Evolutionary conservation across 495 filamentous ascomycete genomes (phyloP).

Genomic region (Hypoxylon rickii): DNA sequence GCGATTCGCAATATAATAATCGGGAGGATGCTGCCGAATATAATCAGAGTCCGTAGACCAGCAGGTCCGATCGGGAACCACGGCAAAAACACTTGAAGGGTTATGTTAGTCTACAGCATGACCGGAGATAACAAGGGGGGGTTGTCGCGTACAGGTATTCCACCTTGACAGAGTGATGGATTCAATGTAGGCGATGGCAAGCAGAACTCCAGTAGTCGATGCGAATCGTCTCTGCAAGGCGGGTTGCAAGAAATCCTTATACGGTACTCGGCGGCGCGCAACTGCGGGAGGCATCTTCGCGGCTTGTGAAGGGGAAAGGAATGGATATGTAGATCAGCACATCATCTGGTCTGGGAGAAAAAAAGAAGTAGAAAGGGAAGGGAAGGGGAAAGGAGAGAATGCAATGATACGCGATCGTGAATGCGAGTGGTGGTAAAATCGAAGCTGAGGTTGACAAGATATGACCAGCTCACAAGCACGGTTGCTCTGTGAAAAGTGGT

Average conservation of each 20-base stretch:
- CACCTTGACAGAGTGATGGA: conserved; percentile 72
- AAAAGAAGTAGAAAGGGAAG: not conserved
- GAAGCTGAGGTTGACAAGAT: not conserved
- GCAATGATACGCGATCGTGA: not conserved
- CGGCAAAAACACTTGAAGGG: conserved; percentile 70
- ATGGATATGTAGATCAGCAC: conserved; percentile 28
- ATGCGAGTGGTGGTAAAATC: too few relatives aligned
- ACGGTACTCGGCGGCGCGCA: conserved; percentile 55
- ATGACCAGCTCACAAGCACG: conserved; percentile 17
- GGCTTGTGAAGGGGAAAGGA: conserved; percentile 6
- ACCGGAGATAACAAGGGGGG: conserved; percentile 5
- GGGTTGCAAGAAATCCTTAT: conserved; percentile 90
- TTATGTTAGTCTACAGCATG: conserved; percentile 5
- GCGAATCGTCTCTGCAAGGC: conserved; percentile 86
- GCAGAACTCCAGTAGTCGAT: conserved; percentile 65
- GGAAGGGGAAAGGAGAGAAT: not conserved
- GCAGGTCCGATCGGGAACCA: conserved; percentile 82
- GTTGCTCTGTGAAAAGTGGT: conserved; percentile 26
- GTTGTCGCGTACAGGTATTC: conserved; percentile 62
- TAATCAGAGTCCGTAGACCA: conserved; percentile 74
- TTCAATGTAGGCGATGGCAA: conserved; percentile 75
- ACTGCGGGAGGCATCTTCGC: conserved; percentile 47
- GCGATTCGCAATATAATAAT: conserved; percentile 79
- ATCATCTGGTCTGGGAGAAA: conserved; percentile 31
- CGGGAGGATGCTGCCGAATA: conserved; percentile 71